Conservation (phyloP, 106 monocot species). For the Ottelia alismoides region DNA sequence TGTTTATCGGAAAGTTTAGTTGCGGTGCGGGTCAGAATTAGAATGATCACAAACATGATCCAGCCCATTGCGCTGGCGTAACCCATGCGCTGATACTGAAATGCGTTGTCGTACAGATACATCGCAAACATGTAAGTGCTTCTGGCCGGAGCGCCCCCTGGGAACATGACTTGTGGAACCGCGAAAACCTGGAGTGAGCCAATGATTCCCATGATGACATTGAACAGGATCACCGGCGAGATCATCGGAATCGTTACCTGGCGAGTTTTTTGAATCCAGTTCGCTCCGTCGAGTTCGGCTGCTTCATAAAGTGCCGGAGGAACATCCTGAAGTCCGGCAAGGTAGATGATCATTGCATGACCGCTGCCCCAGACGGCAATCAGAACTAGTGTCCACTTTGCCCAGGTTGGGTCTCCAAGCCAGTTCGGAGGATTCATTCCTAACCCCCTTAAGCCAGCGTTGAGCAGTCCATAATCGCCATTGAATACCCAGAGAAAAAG, state of each 20-base stretch:
- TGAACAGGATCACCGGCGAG: neutral
- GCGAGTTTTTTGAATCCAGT: neutral
- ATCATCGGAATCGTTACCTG: neutral
- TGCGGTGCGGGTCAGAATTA: neutral
- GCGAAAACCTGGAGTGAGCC: neutral
- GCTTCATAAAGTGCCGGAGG: neutral
- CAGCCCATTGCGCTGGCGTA: neutral
- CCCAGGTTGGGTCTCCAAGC: neutral
- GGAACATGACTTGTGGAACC: neutral
- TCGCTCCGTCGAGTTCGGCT: neutral
- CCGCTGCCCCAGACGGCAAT: neutral
- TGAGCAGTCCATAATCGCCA: neutral
- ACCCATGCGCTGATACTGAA: neutral
- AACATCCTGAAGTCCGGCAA: neutral
- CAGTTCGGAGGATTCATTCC: neutral
- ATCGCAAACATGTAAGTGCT: neutral
- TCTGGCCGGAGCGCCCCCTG: too few relatives aligned
- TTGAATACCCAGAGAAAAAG: neutral
- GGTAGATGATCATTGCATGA: neutral
- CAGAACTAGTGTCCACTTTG: neutral
- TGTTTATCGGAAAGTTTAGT: too few relatives aligned
- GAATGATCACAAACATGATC: neutral
- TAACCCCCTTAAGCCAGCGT: neutral
- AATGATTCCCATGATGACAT: neutral
- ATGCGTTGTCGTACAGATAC: neutral